Conservation (phyloP, 2,329 filamentous ascomycete species). For the Nemania sp. region DNA sequence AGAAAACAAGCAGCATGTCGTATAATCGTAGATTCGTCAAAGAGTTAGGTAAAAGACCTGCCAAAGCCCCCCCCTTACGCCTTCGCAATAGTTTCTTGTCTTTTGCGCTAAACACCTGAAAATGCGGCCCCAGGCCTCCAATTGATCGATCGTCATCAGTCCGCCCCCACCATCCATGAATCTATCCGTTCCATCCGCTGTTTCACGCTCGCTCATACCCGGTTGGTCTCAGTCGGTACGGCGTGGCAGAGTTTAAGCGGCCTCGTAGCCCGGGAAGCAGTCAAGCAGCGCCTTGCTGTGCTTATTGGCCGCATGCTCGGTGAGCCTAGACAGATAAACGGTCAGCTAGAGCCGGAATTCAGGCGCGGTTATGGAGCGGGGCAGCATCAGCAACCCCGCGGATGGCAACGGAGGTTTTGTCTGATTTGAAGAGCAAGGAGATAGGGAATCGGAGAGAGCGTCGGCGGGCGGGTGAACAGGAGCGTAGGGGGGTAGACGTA, state of each 20-base stretch:
- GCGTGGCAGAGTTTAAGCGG: background rate
- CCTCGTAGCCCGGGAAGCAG: constrained; percentile 64
- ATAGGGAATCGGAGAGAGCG: too few relatives aligned
- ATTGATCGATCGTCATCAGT: background rate
- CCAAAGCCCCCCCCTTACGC: constrained; percentile 21
- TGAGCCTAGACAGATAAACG: constrained; percentile 54
- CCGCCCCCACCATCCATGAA: background rate
- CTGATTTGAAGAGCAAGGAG: too few relatives aligned
- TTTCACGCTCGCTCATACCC: too few relatives aligned
- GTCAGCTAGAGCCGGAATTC: too few relatives aligned
- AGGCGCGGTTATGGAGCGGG: too few relatives aligned
- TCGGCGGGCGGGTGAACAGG: too few relatives aligned
- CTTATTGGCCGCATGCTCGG: constrained; percentile 74
- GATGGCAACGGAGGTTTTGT: too few relatives aligned
- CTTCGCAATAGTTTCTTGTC: constrained; percentile 17
- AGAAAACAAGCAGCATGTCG: constrained; percentile 2
- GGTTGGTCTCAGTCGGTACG: too few relatives aligned
- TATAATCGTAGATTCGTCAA: constrained; percentile 25
- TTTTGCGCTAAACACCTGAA: constrained; percentile 25
- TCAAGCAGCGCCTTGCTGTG: constrained; percentile 72
- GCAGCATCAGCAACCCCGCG: too few relatives aligned
- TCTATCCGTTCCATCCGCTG: too few relatives aligned
- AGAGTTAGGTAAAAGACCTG: constrained; percentile 1
- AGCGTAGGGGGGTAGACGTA: constrained; percentile 48
- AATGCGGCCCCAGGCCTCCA: constrained; percentile 13